Evolutionary conservation across 2,329 filamentous ascomycete species (phyloP).

Genomic region (Monosporascus sp.): DNA sequence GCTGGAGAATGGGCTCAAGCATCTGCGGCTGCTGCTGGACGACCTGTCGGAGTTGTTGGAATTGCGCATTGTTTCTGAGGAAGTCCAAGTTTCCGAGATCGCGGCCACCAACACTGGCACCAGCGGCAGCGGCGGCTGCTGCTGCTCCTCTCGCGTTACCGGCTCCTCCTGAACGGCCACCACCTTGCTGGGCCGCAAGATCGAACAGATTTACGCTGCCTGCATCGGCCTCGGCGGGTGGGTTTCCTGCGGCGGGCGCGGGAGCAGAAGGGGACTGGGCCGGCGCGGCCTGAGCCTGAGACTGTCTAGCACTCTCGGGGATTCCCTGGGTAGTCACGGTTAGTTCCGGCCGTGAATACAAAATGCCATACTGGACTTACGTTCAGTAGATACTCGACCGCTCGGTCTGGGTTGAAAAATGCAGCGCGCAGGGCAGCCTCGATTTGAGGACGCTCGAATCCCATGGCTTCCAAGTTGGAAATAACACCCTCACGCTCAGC

Average conservation of each 20-base stretch:
- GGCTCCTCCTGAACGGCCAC: slow-evolving; percentile 35
- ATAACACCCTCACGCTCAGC: slow-evolving; percentile 76
- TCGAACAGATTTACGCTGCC: slow-evolving; percentile 85
- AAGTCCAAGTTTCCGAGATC: slow-evolving; percentile 80
- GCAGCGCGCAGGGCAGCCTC: slow-evolving; percentile 93
- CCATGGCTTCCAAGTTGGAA: slow-evolving; percentile 95
- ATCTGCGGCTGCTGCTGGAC: slow-evolving; percentile 97
- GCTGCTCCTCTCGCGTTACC: slow-evolving; percentile 34
- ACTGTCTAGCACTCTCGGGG: slow-evolving; percentile 73
- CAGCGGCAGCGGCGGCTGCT: slow-evolving; percentile 38
- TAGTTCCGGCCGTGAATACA: neutral
- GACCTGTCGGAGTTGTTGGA: slow-evolving; percentile 94
- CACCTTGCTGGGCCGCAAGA: slow-evolving; percentile 72
- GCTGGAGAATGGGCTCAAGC: slow-evolving; percentile 96
- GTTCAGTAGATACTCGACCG: slow-evolving; percentile 89
- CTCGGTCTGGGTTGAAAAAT: slow-evolving; percentile 94
- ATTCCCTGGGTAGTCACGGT: slow-evolving; percentile 60
- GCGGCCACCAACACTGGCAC: slow-evolving; percentile 36
- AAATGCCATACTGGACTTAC: slow-evolving; percentile 43
- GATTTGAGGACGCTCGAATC: slow-evolving; percentile 82
- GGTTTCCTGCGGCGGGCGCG: slow-evolving; percentile 34
- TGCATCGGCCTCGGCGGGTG: slow-evolving; percentile 34
- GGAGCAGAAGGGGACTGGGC: slow-evolving; percentile 34
- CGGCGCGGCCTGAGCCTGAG: slow-evolving; percentile 48
- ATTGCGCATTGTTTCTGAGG: slow-evolving; percentile 90